A percentile compares a stretch with the other conserved stretches of the same genome.
Evolutionary conservation across 1,139 yeast species (phyloP).

Genomic region (Yamadazyma aaseri): DNA sequence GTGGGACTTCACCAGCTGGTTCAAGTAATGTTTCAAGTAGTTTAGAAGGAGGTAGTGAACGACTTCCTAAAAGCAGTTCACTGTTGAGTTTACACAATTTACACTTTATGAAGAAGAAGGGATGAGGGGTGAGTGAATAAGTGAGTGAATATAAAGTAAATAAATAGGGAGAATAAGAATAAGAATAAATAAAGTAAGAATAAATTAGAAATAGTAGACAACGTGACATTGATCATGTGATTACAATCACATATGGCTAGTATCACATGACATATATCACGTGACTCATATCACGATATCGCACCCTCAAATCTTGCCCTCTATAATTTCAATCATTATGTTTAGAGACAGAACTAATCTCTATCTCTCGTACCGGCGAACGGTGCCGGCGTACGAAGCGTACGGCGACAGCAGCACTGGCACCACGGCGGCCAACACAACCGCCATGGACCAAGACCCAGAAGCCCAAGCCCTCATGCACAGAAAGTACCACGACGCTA

Average conservation of each 20-base stretch:
- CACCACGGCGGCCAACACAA: too few relatives aligned
- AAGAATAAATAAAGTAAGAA: too few relatives aligned
- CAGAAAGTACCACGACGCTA: constrained; percentile 20
- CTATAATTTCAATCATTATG: constrained; percentile 31
- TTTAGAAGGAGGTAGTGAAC: not conserved
- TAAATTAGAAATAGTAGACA: too few relatives aligned
- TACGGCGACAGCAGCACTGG: too few relatives aligned
- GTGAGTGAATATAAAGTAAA: too few relatives aligned
- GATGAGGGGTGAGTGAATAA: too few relatives aligned
- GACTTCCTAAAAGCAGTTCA: constrained; percentile 13
- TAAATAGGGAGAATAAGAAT: too few relatives aligned
- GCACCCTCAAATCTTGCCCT: not conserved
- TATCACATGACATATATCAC: too few relatives aligned
- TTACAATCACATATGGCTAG: too few relatives aligned
- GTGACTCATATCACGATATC: constrained; percentile 1
- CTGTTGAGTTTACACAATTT: constrained; percentile 29
- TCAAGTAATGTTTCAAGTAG: constrained; percentile 27
- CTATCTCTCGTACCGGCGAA: constrained; percentile 67
- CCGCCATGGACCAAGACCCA: constrained; percentile 1
- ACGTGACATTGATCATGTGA: too few relatives aligned
- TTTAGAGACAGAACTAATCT: constrained; percentile 74
- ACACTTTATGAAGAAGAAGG: constrained; percentile 28
- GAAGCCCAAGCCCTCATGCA: constrained; percentile 7
- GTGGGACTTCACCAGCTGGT: constrained; percentile 27
- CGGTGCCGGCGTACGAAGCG: constrained; percentile 50